These are phyloP conservation scores for Dryadomyces quercus-mongolicae DNA, from an alignment of 2,329 filamentous ascomycete genomes.

Conservation along the genomic window DNA sequence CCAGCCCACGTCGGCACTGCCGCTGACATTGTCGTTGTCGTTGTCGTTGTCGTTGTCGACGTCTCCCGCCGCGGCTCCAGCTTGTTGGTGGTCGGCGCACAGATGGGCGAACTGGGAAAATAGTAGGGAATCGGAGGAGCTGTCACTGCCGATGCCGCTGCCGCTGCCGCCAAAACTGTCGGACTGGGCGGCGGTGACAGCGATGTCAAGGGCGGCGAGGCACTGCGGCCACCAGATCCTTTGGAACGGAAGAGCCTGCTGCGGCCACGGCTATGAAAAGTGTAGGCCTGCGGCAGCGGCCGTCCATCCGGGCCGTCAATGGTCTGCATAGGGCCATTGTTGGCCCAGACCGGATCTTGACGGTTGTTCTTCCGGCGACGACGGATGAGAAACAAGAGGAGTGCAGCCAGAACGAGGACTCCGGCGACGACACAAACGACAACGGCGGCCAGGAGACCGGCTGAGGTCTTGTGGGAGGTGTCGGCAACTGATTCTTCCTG, in stretches of 20 bases:
- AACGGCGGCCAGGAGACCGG: slow-evolving; percentile 31
- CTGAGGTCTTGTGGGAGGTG: slow-evolving; percentile 13
- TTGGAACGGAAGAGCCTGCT: background rate
- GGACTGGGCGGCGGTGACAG: slow-evolving; percentile 17
- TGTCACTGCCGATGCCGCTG: slow-evolving; percentile 2
- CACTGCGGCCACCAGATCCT: slow-evolving; percentile 10
- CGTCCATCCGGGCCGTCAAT: no score
- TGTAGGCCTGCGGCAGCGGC: no score
- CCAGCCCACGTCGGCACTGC: no score
- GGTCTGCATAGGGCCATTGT: slow-evolving; percentile 10
- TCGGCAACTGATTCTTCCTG: background rate
- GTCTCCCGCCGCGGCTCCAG: slow-evolving; percentile 19
- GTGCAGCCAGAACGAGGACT: slow-evolving; percentile 22
- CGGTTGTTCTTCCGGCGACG: slow-evolving; percentile 7
- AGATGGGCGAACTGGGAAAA: slow-evolving; percentile 27
- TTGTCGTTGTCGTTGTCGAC: no score
- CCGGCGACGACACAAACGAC: slow-evolving; percentile 28
- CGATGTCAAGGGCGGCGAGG: slow-evolving; percentile 18
- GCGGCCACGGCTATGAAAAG: background rate
- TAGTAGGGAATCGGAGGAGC: slow-evolving; percentile 4
- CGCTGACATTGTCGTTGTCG: no score
- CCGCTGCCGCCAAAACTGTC: slow-evolving; percentile 4
- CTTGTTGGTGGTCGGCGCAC: slow-evolving; percentile 23
- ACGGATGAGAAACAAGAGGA: slow-evolving; percentile 25
- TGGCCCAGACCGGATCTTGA: slow-evolving; percentile 3